Evolutionary conservation across 2,329 filamentous ascomycete genomes (phyloP), one percentile per base, ranked within the genome.

Genomic region (Penicillium oxalicum): DNA sequence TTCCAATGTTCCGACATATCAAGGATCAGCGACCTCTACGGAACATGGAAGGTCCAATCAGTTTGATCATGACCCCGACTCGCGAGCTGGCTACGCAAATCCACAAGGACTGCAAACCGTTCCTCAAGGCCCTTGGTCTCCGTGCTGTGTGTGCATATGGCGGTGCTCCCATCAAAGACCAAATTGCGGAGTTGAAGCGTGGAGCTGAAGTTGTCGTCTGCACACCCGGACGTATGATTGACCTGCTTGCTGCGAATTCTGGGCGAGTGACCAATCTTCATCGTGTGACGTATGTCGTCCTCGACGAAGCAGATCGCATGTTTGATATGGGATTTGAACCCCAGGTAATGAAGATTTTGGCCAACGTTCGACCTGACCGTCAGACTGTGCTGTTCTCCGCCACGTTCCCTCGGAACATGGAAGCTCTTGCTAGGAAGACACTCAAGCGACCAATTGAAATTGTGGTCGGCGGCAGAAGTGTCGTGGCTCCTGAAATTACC

Each of bases 251-350:
- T 36, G 90, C 91, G 44, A 98, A 97, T 65, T 86, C 88, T 56
- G 91, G 91, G n/a, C 83, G 91, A 54, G 91, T 97, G 8, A 95
- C 91, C 9, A 97, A 94, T 62, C 77, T 98, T 48, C 83, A 81
- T 58, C 81, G 93, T 54, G 88, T 95, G 9, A 93, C 89, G 0
- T 98, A 97, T 66, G 83, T 96, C 25, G 93, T 98, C 9, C 80
- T 98, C 35, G 93, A 98, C 65, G 93, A 98, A 72, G 93, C 93
- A 41, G 93, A 98, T 70, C 86, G 93, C 53, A 97, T 98, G 93
- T 96, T 97, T 66, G 93, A 98, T 68, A 97, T 98, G 93, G 93
- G 93, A 11, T 98, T 98, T 64, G 91, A 95, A 70, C 91, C 93
- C 2, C 93, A 98, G 68, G 91, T 98, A 46, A 93, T 93, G 82